Evolutionary conservation across 345 rosid genomes (phyloP), one percentile per base, ranked within the genome.

Genomic region (Gossypium bickii): DNA sequence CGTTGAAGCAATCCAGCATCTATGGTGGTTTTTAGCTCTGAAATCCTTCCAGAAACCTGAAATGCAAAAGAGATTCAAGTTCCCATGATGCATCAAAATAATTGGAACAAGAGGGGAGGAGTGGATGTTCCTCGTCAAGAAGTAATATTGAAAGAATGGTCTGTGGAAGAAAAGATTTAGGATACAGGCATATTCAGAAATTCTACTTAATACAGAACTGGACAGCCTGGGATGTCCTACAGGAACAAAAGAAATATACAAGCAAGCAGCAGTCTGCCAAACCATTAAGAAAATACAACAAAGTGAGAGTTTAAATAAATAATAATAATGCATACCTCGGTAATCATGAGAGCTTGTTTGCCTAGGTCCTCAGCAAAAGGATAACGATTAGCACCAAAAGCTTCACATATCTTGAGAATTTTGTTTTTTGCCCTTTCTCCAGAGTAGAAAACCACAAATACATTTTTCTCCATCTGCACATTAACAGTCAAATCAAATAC

Each of bases 311-410:
- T 25, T 15, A 47, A 72, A 38, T 47, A 20, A 62, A 25, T 34
- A 34, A 60, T 41, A 18, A 67, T 12, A 73, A 78, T 7, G 34
- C 76, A 74, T 83, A 92, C 99, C 87, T 92, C 88, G 2, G 77
- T 69, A 72, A 85, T 82, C 87, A 87, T 88, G 71, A 89, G 88
- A 74, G 80, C 80, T 84, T 92, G 99, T 80, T 80, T 91, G 70
- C 89, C 87, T 34, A 88, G 74, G 17, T 93, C 98, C 77, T 92
- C 98, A 20, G 86, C 82, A 83, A 93, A 96, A 77, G 95, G 83
- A 84, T 95, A 95, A 58, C 97, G 94, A 79, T 90, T 96, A 73
- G 99, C 97, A 43, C 94, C 99, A 90, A 93, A 93, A 72, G 97
- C 99, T 79, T 96, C 99, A 82, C 97, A 90, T 76, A 92, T 93